phyloP scores from a whole-genome alignment of 768 basidiomycete species.

The Mycena alexandri region DNA sequence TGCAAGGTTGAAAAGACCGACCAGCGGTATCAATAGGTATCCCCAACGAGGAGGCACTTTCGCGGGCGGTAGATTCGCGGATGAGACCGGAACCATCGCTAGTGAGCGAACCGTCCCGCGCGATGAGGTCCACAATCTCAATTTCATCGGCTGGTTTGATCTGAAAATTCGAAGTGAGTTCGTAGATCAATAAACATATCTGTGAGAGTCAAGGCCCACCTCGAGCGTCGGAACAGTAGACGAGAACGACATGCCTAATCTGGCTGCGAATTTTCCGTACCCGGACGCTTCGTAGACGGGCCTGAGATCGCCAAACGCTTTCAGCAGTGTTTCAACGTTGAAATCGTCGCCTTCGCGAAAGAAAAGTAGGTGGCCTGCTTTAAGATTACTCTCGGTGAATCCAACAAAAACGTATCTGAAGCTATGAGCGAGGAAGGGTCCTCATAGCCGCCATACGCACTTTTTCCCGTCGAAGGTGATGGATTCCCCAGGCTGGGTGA shows the following conservation, averaged over 20 bases:
- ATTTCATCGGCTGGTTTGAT: slow-evolving; percentile 19
- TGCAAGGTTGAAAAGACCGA: slow-evolving; percentile 1
- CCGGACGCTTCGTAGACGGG: slow-evolving; percentile 36
- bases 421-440: neutral
- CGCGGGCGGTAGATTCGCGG: slow-evolving; percentile 27
- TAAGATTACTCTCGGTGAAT: slow-evolving; percentile 35
- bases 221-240: slow-evolving; percentile 28
- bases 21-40: slow-evolving; percentile 30
- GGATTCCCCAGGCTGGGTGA: slow-evolving; percentile 1
- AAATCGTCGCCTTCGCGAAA: slow-evolving; percentile 35
- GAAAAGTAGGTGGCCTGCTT: slow-evolving; percentile 35
- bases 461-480: neutral
- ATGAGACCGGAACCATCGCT: slow-evolving; percentile 43
- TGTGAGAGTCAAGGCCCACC: slow-evolving; percentile 5
- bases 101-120: slow-evolving; percentile 36
- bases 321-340: slow-evolving; percentile 28
- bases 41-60: slow-evolving; percentile 11
- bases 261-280: slow-evolving; percentile 41
- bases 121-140: slow-evolving; percentile 28
- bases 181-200: neutral
- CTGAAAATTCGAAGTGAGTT: slow-evolving; percentile 7
- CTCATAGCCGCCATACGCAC: slow-evolving; percentile 14
- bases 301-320: slow-evolving; percentile 36
- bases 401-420: slow-evolving; percentile 39
- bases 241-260: slow-evolving; percentile 42